Evolutionary conservation across 306 rosid species (phyloP), one percentile per base, ranked within the genome.

Genomic region (Casuarina glauca): DNA sequence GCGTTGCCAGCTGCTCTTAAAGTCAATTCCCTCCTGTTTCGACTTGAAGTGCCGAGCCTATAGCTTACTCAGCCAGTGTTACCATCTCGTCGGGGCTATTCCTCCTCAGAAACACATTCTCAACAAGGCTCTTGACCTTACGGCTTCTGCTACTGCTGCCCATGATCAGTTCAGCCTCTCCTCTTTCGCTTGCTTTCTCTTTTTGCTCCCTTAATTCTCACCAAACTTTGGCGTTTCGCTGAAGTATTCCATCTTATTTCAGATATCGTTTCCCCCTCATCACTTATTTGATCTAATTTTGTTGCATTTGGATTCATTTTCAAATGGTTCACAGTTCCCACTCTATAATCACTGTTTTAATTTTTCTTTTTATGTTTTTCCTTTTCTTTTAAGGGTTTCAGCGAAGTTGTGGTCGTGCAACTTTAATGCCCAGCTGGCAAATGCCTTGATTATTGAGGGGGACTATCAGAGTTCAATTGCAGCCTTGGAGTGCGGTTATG

Each of bases 401-500:
- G 92, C 88, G 86, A 92, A 90, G 81, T 79, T 95, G 72, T 95
- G 98, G 98, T 79, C 87, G 44, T 95, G 98, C 90, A 95, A 95
- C 93, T 95, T 95, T 87, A 92, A 91, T 84, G 88, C 97, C 46
- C 98, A 95, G 90, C 96, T 94, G 61, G 97, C 98, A 6, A 95
- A 95, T 86, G 97, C 97, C 77, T 82, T 95, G 82, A 87, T 87
- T 26, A 91, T 89, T 67, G 98, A 94, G 86, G 98, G 97, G 57
- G 97, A 94, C 78, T 89, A 90, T 73, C 90, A 76, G 81, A 90
- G 87, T 73, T 88, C 98, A 61, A 79, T 92, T 46, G 82, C 93
- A 43, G 93, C 95, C 48, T 90, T 94, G 66, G 91, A 90, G 77
- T 81, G 89, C 55, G 98, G 98, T 45, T 90, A 78, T 89, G 48